A percentile compares a stretch with the other conserved stretches of the same genome.
Conservation (phyloP, 805 yeast genomes). For the Pichia nakasei region DNA sequence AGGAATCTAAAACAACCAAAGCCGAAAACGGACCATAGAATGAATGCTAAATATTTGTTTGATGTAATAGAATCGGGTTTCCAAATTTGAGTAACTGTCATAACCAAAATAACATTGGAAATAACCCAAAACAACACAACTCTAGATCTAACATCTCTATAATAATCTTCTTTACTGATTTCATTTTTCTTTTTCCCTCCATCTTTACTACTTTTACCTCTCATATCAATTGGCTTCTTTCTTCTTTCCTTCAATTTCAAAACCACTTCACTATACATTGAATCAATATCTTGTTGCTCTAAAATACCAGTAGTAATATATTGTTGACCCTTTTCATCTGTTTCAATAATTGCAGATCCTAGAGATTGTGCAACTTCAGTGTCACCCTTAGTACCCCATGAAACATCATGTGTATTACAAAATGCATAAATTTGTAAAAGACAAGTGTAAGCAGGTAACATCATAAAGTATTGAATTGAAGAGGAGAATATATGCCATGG, state of each 20-base stretch:
- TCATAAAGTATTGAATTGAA: constrained; percentile 75
- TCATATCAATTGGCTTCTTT: constrained; percentile 45
- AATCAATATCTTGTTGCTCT: constrained; percentile 69
- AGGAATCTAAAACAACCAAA: constrained; percentile 73
- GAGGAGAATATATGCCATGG: constrained; percentile 96
- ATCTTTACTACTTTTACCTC: constrained; percentile 31
- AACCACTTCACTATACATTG: constrained; percentile 68
- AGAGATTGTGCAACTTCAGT: constrained; percentile 58
- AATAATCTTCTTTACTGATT: constrained; percentile 67
- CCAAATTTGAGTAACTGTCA: constrained; percentile 83
- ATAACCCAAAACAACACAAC: constrained; percentile 96
- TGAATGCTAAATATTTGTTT: constrained; percentile 73
- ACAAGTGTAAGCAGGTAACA: constrained; percentile 88
- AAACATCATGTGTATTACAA: constrained; percentile 96
- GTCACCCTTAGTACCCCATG: constrained; percentile 99
- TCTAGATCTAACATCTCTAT: constrained; percentile 87
- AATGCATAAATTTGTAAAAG: constrained; percentile 92
- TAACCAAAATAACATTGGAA: constrained; percentile 67
- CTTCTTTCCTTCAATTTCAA: constrained; percentile 66
- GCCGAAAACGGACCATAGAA: constrained; percentile 87
- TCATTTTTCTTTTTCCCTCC: constrained; percentile 30
- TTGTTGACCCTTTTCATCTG: constrained; percentile 75
- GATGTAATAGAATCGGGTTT: constrained; percentile 52
- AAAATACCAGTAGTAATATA: constrained; percentile 75
- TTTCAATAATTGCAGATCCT: constrained; percentile 75